A percentile compares a stretch with the other conserved stretches of the same genome.
Evolutionary conservation across 441 rosid genomes (phyloP).

Genomic region (Euphorbia corollata): DNA sequence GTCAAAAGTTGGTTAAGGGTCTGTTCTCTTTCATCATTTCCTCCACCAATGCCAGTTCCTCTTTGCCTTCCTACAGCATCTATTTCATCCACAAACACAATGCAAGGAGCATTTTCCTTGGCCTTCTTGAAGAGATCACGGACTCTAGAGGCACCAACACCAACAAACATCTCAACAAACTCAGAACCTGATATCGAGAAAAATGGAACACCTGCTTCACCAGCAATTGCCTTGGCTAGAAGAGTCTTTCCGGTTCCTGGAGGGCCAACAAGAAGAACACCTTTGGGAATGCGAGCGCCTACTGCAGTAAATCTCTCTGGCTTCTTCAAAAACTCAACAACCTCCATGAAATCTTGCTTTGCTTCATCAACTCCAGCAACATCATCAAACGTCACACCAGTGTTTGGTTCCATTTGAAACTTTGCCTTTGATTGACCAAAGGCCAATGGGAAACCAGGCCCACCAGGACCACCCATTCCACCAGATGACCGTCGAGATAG

Average conservation of each 20-base stretch:
- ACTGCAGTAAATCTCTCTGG: slow-evolving; percentile 96
- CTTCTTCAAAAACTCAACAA: slow-evolving; percentile 89
- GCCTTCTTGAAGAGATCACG: slow-evolving; percentile 95
- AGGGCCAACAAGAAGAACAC: slow-evolving; percentile 92
- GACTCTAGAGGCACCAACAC: slow-evolving; percentile 95
- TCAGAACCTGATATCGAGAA: slow-evolving; percentile 92
- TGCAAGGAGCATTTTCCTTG: slow-evolving; percentile 88
- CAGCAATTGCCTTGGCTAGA: slow-evolving; percentile 90
- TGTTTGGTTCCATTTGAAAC: slow-evolving; percentile 97
- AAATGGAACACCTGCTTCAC: slow-evolving; percentile 96
- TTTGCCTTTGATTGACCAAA: slow-evolving; percentile 91
- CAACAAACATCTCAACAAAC: slow-evolving; percentile 97
- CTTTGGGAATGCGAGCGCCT: slow-evolving; percentile 88
- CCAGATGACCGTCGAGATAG: slow-evolving; percentile 87
- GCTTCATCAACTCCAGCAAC: slow-evolving; percentile 99
- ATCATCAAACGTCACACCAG: slow-evolving; percentile 95
- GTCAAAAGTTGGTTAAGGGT: slow-evolving; percentile 89
- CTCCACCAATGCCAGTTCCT: slow-evolving; percentile 93
- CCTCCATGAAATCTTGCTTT: slow-evolving; percentile 96
- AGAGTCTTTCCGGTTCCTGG: slow-evolving; percentile 94
- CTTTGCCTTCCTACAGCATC: slow-evolving; percentile 91
- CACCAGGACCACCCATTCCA: slow-evolving; percentile 97
- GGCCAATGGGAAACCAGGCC: slow-evolving; percentile 78
- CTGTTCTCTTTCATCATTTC: slow-evolving; percentile 91
- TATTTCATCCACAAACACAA: slow-evolving; percentile 92